Base-by-base conservation (phyloP, 1,284 basidiomycete genomes). In the Wallemia hederae region DNA sequence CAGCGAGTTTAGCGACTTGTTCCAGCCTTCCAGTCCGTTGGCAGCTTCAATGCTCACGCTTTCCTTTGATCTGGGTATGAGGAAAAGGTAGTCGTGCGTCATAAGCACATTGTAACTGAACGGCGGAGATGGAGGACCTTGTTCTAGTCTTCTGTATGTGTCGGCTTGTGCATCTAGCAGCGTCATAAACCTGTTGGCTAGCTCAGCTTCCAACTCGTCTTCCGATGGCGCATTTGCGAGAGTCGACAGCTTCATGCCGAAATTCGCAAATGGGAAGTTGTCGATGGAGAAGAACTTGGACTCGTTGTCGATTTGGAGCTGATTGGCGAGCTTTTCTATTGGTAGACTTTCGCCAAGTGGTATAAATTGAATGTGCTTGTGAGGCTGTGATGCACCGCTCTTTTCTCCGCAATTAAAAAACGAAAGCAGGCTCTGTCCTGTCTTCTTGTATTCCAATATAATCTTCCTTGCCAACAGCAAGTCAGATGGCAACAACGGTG, bases 361-460 rank as follows among this genome's bases (percentile, higher is more conserved):
- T 26, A 58, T 15, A 24, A 58, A 58, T 28, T 58, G 56, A 28
- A 58, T 58, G n/a, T 58, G 56, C 56, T 58, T 58, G 25, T 58
- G 56, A 14, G 56, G 56, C 24, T 58, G 56, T 15, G 25, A 27
- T 24, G 56, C 56, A 27, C 56, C 56, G 25, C 56, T 58, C 56
- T 58, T 58, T 22, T 58, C 56, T 3, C 56, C 56, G 24, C 56
- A 58, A 27, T 58, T 58, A 22, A 58, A 58, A 24, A 58, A 58
- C 17, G 25, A 58, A 9, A 58, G 25, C 25, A 58, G 27, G 25
- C n/a, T 22, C 24, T 26, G 24, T 11, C 56, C 56, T 15, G 24
- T 26, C 24, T 26, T 28, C 25, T 27, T 58, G 27, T 58, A 58
- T n/a, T 26, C 56, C 24, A 27, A 15, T 28, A 58, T 26, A 15